Base-by-base conservation (phyloP, 768 basidiomycete species). In the Termitomyces sp. region DNA sequence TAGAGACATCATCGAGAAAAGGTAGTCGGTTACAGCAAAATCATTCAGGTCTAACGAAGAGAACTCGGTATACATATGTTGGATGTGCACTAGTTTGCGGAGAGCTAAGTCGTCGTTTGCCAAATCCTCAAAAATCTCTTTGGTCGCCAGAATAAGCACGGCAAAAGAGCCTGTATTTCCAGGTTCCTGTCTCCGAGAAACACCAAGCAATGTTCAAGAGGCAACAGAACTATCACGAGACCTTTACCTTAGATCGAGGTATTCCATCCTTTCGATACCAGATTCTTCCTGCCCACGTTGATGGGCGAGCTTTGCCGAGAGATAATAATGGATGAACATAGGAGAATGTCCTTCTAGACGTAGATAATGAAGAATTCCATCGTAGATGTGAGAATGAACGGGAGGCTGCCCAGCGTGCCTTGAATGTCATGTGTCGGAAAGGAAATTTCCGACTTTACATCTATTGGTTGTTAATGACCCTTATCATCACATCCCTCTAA, bases 211-310 rank as follows among this genome's bases (percentile, higher is more conserved):
- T 41, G 51, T 56, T 5, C 12, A 26, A 5, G 15, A 37, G 59
- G 69, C 10, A 9, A 52, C 26, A 49, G 51, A 75, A 74, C 69
- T 55, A 72, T 68, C 16, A 68, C 56, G 13, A 68, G 63, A 12
- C 72, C 73, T 50, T 70, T 71, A 67, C 48, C 60, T 66, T 70
- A 4, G 74, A 75, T 49, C 75, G 64, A 44, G 71, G 71, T 37
- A 68, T 69, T 33, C 75, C 75, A 67, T 76, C 72, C 29, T 60
- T 62, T 60, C 69, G 66, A 64, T 68, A 73, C 59, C 69, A 71
- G 41, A 74, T 18, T 60, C 64, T 72, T 10, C 63, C 59, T 41
- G 65, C 64, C 51, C 70, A 55, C 16, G 66, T 66, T 15, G 65
- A 55, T 9, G 68, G 66, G 20, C 68, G 65, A 33, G 60, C 44